These are phyloP conservation scores for Lactifluus volemus DNA, from an alignment of 768 basidiomycete genomes.

Conservation along the genomic window DNA sequence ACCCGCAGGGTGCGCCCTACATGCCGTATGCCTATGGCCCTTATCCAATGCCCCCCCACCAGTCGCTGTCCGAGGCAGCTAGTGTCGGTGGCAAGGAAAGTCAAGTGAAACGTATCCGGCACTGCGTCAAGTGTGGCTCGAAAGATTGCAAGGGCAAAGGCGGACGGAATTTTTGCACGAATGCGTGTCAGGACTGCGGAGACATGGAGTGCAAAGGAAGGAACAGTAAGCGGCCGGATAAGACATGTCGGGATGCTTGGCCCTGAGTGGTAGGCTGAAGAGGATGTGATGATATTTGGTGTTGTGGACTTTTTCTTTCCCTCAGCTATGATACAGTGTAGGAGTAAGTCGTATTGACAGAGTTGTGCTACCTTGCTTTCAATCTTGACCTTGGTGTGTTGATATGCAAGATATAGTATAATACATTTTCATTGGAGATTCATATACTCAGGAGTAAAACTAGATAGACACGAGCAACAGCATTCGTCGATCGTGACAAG, in stretches of 20 bases:
- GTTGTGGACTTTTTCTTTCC: background rate
- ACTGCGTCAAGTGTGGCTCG: conserved; percentile 77
- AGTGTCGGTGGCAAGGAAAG: conserved; percentile 23
- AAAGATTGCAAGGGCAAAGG: conserved; percentile 81
- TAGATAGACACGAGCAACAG: background rate
- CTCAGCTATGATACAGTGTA: background rate
- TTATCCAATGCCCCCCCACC: conserved; percentile 25
- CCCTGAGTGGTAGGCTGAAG: conserved; percentile 1
- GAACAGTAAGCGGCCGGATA: conserved; percentile 71
- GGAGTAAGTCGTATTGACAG: background rate
- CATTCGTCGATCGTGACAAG: background rate
- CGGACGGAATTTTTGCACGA: conserved; percentile 62
- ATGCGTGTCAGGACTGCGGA: conserved; percentile 77
- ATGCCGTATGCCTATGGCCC: conserved; percentile 32
- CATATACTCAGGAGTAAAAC: too few relatives aligned
- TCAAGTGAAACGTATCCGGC: conserved; percentile 55
- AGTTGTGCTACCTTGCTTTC: background rate
- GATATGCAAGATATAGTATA: background rate
- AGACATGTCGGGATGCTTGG: conserved; percentile 58
- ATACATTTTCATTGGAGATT: too few relatives aligned
- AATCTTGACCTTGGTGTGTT: background rate
- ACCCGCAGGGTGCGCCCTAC: conserved; percentile 24
- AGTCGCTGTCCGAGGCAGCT: conserved; percentile 22
- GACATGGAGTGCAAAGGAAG: conserved; percentile 69
- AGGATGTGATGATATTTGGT: background rate